phyloP scores from a whole-genome alignment of 345 rosid genomes.

The Physaria fendleri region DNA sequence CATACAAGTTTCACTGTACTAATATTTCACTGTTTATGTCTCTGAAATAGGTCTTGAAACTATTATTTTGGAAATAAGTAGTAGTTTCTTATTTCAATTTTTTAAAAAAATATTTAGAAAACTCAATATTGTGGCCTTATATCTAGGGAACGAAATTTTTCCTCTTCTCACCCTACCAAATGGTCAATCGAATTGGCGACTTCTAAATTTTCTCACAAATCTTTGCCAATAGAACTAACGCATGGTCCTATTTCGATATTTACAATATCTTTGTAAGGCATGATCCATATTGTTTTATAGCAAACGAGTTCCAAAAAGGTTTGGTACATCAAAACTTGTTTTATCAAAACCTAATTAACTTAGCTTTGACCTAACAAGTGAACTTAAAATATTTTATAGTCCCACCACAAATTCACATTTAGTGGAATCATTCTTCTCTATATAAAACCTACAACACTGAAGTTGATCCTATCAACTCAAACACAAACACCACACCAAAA shows the following conservation, averaged over 20 bases:
- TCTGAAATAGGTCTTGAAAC: no score
- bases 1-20: background rate
- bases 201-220: no score
- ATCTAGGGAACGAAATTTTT: no score
- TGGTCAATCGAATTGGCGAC: no score
- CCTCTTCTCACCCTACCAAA: no score
- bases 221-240: no score
- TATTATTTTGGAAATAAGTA: no score
- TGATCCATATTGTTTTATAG: background rate
- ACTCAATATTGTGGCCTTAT: no score
- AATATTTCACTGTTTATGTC: no score
- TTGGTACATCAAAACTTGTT: background rate
- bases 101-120: no score
- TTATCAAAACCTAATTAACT: background rate
- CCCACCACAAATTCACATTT: constrained; percentile 8
- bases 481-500: background rate
- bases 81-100: no score
- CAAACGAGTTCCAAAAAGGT: no score
- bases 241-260: background rate
- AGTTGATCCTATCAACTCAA: constrained; percentile 13
- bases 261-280: background rate
- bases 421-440: background rate
- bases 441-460: constrained; percentile 9
- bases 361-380: constrained; percentile 21
- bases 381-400: background rate